A percentile compares a stretch with the other conserved stretches of the same genome.
Evolutionary conservation across 1,284 basidiomycete species (phyloP).

Genomic region (Mycena citricolor): DNA sequence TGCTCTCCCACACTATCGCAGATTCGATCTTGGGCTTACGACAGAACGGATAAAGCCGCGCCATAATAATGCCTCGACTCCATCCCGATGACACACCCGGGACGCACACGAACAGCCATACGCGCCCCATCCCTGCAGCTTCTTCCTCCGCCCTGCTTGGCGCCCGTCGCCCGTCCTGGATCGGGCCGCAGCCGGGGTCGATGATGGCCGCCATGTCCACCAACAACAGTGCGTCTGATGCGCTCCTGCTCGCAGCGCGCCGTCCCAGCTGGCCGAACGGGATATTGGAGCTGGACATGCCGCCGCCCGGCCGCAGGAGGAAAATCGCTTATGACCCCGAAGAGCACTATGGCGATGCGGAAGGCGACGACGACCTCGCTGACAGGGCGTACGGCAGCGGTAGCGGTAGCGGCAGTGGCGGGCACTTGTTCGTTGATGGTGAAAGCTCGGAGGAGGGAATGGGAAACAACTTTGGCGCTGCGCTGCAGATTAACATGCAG

Average conservation of each 20-base stretch:
- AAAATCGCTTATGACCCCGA: constrained; percentile 8
- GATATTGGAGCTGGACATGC: not conserved
- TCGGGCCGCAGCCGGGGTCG: not conserved
- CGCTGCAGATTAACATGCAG: constrained; percentile 75
- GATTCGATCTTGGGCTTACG: no score
- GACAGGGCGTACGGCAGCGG: not conserved
- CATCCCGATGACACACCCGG: no score
- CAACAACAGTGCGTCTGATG: not conserved
- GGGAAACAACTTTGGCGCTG: constrained; percentile 5
- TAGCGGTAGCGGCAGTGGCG: not conserved
- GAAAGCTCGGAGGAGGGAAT: constrained; percentile 18
- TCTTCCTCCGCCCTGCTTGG: constrained; percentile 1
- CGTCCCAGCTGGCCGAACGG: constrained; percentile 21
- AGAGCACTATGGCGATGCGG: constrained; percentile 1
- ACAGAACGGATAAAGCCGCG: no score
- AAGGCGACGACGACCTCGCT: not conserved
- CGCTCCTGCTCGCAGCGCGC: not conserved
- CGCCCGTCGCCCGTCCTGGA: constrained; percentile 13
- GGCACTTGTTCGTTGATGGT: not conserved
- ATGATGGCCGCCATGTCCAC: not conserved
- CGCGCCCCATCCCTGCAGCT: no score
- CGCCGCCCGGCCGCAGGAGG: not conserved
- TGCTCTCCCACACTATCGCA: no score
- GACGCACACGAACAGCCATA: no score
- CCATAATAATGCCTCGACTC: no score